phyloP scores from a whole-genome alignment of 768 basidiomycete genomes.

The Mycena indigotica region DNA sequence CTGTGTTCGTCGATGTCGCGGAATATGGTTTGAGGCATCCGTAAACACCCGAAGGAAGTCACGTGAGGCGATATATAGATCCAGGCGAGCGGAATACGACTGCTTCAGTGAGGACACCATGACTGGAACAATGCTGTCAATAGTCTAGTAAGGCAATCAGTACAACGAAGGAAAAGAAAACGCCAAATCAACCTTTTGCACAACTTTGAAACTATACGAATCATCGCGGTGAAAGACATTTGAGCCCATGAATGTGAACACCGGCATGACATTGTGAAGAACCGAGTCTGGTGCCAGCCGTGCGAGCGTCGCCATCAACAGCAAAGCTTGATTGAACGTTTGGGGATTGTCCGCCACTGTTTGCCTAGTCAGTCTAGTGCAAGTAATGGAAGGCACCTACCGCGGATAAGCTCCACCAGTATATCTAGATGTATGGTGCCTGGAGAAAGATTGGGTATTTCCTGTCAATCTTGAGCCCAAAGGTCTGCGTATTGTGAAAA shows the following conservation, averaged over 20 bases:
- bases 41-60: slow-evolving; percentile 91
- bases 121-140: slow-evolving; percentile 91
- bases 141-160: slow-evolving; percentile 59
- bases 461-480: too few relatives aligned
- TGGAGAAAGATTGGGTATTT: slow-evolving; percentile 52
- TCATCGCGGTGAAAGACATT: slow-evolving; percentile 97
- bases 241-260: slow-evolving; percentile 99
- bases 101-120: slow-evolving; percentile 80
- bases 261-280: slow-evolving; percentile 93
- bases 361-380: not conserved
- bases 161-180: not conserved
- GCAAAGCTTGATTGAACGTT: slow-evolving; percentile 88
- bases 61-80: slow-evolving; percentile 68
- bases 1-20: slow-evolving; percentile 90
- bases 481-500: too few relatives aligned
- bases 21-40: slow-evolving; percentile 89
- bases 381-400: slow-evolving; percentile 39
- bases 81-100: slow-evolving; percentile 52
- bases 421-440: slow-evolving; percentile 77
- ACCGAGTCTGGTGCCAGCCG: slow-evolving; percentile 87
- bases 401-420: slow-evolving; percentile 83
- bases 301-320: slow-evolving; percentile 84
- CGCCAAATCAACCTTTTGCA: slow-evolving; percentile 70
- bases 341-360: slow-evolving; percentile 91
- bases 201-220: slow-evolving; percentile 90